Evolutionary conservation across 2,329 filamentous ascomycete species (phyloP), one percentile per base, ranked within the genome.

Genomic region (Talaromyces amestolkiae): DNA sequence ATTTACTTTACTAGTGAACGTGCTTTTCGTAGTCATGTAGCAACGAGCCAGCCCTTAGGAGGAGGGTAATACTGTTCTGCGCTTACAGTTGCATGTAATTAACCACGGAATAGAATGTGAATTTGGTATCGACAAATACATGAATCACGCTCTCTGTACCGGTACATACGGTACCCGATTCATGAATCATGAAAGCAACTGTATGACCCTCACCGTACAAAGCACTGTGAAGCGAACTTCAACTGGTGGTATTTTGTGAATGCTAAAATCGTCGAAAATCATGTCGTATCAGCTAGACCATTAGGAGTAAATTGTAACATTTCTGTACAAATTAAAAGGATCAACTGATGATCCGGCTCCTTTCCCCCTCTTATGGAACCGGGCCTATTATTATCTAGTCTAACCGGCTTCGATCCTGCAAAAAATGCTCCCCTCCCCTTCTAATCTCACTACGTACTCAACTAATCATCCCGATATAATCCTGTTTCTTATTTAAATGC

Each of bases 271-370:
- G n/a, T 33, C 27, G 24, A 53, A 53, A 15, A 53, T 53, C 49
- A 53, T 53, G 17, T 53, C 27, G 24, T 53, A 53, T 53, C 24
- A 11, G 15, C 49, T 53, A 31, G 47, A 51, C 47, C 47, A 31
- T 31, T 51, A 51, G 15, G 33, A 27, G 27, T 13, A 6, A 31
- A 31, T 4, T 6, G 5, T 31, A 33, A 3, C 15, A 51, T 24
- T 51, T 53, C 49, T 17, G 24, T 56, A 37, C 17, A 27, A 15
- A 56, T 37, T 5, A 37, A 56, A 56, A 58, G 33, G 54, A 62
- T 62, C 47, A 56, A 56, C 53, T 37, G 53, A 37, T 56, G 53
- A 56, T 56, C 53, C 53, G 53, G 53, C 53, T 56, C 33, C 31
- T 56, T 35, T 9, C 27, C 31, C 51, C 31, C 31, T 56, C 51